Conservation (phyloP, 2,329 filamentous ascomycete genomes). For the Verticillium nonalfalfae region DNA sequence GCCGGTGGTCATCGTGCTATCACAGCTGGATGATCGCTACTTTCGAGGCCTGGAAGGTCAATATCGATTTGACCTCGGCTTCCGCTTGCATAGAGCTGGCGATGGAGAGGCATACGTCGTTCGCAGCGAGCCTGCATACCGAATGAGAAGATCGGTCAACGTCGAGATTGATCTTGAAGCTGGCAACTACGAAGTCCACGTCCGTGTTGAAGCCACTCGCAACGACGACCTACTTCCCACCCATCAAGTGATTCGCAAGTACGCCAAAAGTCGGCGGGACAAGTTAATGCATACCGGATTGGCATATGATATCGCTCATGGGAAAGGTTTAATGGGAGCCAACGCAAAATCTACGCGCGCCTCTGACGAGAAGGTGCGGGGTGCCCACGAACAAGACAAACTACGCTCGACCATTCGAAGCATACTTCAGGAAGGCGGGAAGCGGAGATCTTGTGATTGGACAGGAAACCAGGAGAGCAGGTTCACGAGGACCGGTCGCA, state of each 20-base stretch:
- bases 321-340: conserved; percentile 36
- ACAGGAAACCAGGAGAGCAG: conserved; percentile 26
- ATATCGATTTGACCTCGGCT: conserved; percentile 46
- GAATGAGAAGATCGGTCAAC: conserved; percentile 69
- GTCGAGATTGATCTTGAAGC: conserved; percentile 69
- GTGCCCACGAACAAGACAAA: conserved; percentile 18
- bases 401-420: conserved; percentile 25
- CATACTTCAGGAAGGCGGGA: conserved; percentile 35
- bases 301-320: conserved; percentile 65
- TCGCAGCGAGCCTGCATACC: conserved; percentile 44
- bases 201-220: conserved; percentile 68
- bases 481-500: conserved; percentile 8
- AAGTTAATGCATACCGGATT: conserved; percentile 68
- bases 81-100: conserved; percentile 44
- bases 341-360: conserved; percentile 40
- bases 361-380: conserved; percentile 35
- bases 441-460: conserved; percentile 26
- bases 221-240: conserved; percentile 41
- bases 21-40: conserved; percentile 52
- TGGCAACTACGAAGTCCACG: conserved; percentile 68
- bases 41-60: conserved; percentile 51
- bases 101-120: conserved; percentile 45
- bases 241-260: conserved; percentile 61
- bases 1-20: conserved; percentile 47
- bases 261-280: conserved; percentile 57